Evolutionary conservation across 1,284 basidiomycete genomes (phyloP).

Genomic region (Apiotrichum veenhuisii): DNA sequence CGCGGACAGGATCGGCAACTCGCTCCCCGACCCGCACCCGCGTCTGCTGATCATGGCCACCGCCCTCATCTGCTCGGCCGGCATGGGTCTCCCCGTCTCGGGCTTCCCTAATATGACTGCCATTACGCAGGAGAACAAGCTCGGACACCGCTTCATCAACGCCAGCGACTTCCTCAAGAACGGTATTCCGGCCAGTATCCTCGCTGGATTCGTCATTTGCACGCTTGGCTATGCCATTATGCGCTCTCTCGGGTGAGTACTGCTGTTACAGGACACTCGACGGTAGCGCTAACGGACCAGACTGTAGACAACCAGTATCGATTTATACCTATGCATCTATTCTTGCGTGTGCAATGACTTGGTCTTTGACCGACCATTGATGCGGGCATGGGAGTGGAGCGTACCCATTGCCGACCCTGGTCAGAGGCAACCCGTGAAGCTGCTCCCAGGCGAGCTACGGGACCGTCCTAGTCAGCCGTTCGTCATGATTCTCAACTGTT

Average conservation of each 20-base stretch:
- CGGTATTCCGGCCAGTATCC: constrained; percentile 83
- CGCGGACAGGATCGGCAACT: constrained; percentile 81
- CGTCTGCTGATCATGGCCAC: constrained; percentile 85
- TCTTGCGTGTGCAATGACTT: neutral
- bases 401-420: too few relatives aligned
- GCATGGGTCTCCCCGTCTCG: constrained; percentile 97
- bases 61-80: constrained; percentile 85
- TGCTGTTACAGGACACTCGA: too few relatives aligned
- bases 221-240: constrained; percentile 72
- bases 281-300: neutral
- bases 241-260: constrained; percentile 20
- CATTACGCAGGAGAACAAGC: constrained; percentile 90
- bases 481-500: too few relatives aligned
- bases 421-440: too few relatives aligned
- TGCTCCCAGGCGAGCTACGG: too few relatives aligned
- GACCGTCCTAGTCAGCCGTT: too few relatives aligned
- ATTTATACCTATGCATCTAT: constrained; percentile 1
- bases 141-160: constrained; percentile 79
- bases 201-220: constrained; percentile 76
- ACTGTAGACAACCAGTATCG: neutral
- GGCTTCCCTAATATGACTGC: constrained; percentile 97
- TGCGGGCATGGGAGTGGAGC: neutral
- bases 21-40: constrained; percentile 63
- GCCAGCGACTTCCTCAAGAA: constrained; percentile 90
- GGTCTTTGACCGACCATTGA: too few relatives aligned